These are phyloP conservation scores for Stagonosporopsis tanaceti DNA, from an alignment of 2,329 filamentous ascomycete genomes.

Conservation along the genomic window DNA sequence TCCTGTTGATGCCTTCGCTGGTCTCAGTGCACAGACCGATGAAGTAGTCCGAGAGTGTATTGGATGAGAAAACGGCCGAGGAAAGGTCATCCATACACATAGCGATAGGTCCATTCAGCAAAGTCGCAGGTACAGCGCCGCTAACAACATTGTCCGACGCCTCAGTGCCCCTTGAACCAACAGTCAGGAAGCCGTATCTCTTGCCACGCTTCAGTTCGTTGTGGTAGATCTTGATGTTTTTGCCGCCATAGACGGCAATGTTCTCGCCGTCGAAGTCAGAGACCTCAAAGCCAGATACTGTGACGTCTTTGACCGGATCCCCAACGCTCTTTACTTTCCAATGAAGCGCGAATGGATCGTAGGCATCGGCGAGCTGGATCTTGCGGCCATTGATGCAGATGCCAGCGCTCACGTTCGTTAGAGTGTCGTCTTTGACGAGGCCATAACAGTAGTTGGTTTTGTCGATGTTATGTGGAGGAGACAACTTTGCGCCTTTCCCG, in stretches of 20 bases:
- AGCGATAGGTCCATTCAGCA: constrained; percentile 6
- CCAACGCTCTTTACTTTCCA: constrained; percentile 3
- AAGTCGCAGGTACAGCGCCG: neutral
- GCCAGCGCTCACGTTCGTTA: constrained; percentile 13
- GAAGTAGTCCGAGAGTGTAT: constrained; percentile 21
- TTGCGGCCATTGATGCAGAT: constrained; percentile 23
- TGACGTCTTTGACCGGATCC: constrained; percentile 20
- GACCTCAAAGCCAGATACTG: constrained; percentile 21
- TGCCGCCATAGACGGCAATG: constrained; percentile 22
- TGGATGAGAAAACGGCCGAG: constrained; percentile 14
- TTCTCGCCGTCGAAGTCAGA: constrained; percentile 20
- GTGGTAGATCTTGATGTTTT: constrained; percentile 14
- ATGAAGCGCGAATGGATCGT: constrained; percentile 4
- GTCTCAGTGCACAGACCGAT: constrained; percentile 25
- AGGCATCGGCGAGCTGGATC: constrained; percentile 1
- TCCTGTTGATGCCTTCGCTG: constrained; percentile 7
- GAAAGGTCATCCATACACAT: constrained; percentile 28
- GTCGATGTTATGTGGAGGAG: constrained; percentile 4
- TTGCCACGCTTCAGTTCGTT: constrained; percentile 20
- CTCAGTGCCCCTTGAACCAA: constrained; percentile 14
- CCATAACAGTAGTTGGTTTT: constrained; percentile 18
- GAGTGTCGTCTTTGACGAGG: constrained; percentile 1
- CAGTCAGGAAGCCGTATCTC: constrained; percentile 26
- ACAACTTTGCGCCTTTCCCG: constrained; percentile 10
- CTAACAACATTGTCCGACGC: constrained; percentile 14